phyloP scores from a whole-genome alignment of 345 rosid species.

The Salix viminalis region DNA sequence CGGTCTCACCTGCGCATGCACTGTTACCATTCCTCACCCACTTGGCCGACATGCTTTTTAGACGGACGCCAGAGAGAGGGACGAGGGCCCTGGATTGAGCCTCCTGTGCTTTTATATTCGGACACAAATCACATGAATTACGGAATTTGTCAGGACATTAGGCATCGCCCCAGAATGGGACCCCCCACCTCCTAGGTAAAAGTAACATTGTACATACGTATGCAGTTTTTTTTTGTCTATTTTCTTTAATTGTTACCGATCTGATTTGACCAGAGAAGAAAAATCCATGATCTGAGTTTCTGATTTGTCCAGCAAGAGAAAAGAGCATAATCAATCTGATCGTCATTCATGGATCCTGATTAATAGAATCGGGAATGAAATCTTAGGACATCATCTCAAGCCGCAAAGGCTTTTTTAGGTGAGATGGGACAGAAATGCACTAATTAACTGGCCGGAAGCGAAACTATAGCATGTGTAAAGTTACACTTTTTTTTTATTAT shows the following conservation, averaged over 20 bases:
- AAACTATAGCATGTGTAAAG: neutral
- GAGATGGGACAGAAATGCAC: neutral
- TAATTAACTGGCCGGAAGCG: neutral
- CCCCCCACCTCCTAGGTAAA: neutral
- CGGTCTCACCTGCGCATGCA: neutral
- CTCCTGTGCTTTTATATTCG: neutral
- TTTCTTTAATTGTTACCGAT: neutral
- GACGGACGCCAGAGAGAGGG: neutral
- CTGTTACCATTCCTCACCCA: neutral
- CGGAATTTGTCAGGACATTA: slow-evolving; percentile 4
- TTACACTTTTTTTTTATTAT: too few relatives aligned
- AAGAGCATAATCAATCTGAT: too few relatives aligned
- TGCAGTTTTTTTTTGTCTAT: neutral
- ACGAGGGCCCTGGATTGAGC: slow-evolving; percentile 5
- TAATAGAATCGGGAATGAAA: neutral
- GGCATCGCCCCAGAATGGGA: too few relatives aligned
- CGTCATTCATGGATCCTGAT: too few relatives aligned
- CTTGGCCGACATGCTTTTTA: neutral
- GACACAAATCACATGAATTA: slow-evolving; percentile 25
- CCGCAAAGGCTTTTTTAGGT: neutral
- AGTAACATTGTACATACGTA: neutral
- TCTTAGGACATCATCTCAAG: neutral
- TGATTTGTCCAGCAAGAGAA: too few relatives aligned
- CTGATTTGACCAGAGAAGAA: too few relatives aligned
- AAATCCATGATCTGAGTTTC: too few relatives aligned